These are phyloP conservation scores for Gymnopus androsaceus DNA, from an alignment of 1,284 basidiomycete species.

Conservation along the genomic window DNA sequence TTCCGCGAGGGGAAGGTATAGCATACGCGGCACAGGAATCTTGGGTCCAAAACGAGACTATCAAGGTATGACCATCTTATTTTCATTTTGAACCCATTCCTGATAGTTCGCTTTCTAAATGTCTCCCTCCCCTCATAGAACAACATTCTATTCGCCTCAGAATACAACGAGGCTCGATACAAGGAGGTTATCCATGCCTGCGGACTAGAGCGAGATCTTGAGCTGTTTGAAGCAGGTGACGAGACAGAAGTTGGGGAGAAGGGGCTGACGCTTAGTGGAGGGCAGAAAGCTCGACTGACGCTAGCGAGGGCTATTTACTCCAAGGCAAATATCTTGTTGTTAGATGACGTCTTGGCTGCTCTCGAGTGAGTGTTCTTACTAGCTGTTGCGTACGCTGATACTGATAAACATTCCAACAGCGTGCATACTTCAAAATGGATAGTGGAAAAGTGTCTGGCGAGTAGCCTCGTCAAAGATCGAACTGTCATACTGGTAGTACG, in stretches of 20 bases:
- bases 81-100: too few species aligned
- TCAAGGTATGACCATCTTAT: too few species aligned
- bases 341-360: conserved; percentile 64
- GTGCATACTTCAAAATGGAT: conserved; percentile 76
- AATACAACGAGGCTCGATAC: conserved; percentile 74
- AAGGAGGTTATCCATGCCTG: conserved; percentile 62
- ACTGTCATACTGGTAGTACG: conserved; percentile 75
- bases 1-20: conserved; percentile 66
- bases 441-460: conserved; percentile 71
- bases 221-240: conserved; percentile 68
- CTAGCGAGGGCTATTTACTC: conserved; percentile 75
- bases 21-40: conserved; percentile 80
- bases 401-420: neutral
- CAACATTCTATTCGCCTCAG: conserved; percentile 83
- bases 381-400: too few species aligned
- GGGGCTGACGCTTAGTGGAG: conserved; percentile 52
- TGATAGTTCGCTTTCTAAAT: neutral
- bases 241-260: conserved; percentile 60
- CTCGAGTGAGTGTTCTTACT: conserved; percentile 40
- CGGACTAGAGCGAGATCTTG: conserved; percentile 54
- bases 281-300: conserved; percentile 76
- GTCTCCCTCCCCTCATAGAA: conserved; percentile 42
- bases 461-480: conserved; percentile 66
- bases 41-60: conserved; percentile 66
- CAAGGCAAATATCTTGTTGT: conserved; percentile 57